Conservation (phyloP, 352 stramenopile genomes). For the Phytopythium vexans region DNA sequence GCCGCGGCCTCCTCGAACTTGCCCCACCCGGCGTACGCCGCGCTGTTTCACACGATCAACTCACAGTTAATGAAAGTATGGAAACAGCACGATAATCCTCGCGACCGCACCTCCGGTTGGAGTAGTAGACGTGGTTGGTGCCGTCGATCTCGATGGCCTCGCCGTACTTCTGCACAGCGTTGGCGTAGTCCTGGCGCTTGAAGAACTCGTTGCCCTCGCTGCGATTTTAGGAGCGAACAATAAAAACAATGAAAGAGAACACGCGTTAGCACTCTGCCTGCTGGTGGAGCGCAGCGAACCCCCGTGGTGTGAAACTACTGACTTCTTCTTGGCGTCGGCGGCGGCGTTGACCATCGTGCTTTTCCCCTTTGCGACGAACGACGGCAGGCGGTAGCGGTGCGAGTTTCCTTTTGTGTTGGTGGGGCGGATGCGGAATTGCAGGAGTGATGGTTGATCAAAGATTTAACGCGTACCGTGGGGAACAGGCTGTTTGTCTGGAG, state of each 20-base stretch:
- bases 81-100: too few species aligned
- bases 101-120: constrained; percentile 81
- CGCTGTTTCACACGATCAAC: constrained; percentile 24
- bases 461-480: constrained; percentile 2
- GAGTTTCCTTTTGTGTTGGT: constrained; percentile 1
- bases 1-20: constrained; percentile 84
- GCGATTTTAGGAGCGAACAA: not conserved
- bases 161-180: constrained; percentile 92
- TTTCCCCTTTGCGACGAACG: not conserved
- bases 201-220: constrained; percentile 95
- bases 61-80: not conserved
- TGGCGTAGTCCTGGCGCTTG: constrained; percentile 87
- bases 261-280: not conserved
- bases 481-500: not conserved
- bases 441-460: constrained; percentile 4
- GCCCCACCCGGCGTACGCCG: constrained; percentile 54
- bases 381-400: not conserved
- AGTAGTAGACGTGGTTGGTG: constrained; percentile 92
- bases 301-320: constrained; percentile 9
- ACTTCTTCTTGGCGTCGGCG: constrained; percentile 85
- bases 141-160: constrained; percentile 88
- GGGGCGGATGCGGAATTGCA: not conserved
- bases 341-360: constrained; percentile 58
- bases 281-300: not conserved
- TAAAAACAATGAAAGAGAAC: not conserved